Base-by-base conservation (phyloP, 345 rosid species). In the Microthlaspi erraticum region DNA sequence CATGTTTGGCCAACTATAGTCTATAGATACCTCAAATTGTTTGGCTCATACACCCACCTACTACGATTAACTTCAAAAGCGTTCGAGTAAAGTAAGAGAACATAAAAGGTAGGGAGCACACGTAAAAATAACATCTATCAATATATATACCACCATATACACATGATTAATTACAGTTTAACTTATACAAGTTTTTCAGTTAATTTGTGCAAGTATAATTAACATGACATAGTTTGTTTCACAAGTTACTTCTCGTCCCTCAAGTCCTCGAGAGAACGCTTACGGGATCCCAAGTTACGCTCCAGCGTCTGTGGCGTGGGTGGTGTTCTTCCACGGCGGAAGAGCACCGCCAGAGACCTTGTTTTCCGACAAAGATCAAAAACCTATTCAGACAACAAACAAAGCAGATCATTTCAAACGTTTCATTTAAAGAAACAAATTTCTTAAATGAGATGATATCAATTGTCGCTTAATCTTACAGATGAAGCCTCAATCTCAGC, bases 401-500 rank as follows among this genome's bases (percentile, higher is more conserved):
- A 43, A 57, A 50, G 5, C 48, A 41, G 36, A 31, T 42, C 17
- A 55, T 14, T 38, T 34, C 14, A 61, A 66, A 68, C 31, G 43
- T 16, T 41, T 12, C 12, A 19, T 18, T 10, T 14, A 33, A 52
- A 26, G 6, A 13, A 55, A 60, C 26, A 32, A 12, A 53, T 38
- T 3, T 31, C 7, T 17, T 5, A 13, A 34, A 31, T 11, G 3
- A 31, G 45, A 71, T 51, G 18, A 5, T 58, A 29, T 64, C 9
- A 26, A 23, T 23, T 1, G 19, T 51, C 3, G 38, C 18, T 43
- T 64, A 43, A 44, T 56, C 92, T 87, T 81, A 91, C 98, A 7
- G 91, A 93, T 26, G 96, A 91, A 63, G 97, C 99, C 50, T 93
- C 97, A 17, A 88, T 89, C 85, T 88, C 97, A 33, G 99, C 97